Evolutionary conservation across 371 early-diverging fungal genomes (phyloP).

Genomic region (Rhizopus delemar): DNA sequence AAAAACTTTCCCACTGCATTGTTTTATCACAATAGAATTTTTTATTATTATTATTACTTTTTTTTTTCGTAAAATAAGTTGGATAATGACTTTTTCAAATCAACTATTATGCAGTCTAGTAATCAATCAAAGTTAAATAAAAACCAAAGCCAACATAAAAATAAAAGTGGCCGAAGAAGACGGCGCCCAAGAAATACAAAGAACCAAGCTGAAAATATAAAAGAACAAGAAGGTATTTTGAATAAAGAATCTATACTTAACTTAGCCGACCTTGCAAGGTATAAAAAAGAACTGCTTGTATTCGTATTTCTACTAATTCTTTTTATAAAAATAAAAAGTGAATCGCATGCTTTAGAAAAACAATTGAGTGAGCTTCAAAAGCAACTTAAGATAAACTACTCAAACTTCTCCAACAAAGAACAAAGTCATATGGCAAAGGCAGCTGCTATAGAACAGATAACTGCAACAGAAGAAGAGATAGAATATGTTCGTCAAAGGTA

Average conservation of each 20-base stretch:
- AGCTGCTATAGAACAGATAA: conserved; percentile 41
- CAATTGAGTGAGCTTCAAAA: conserved; percentile 46
- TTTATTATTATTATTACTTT: background rate
- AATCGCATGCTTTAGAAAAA: conserved; percentile 52
- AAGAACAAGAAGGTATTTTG: conserved; percentile 6
- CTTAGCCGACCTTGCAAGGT: conserved; percentile 35
- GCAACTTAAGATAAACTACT: conserved; percentile 43
- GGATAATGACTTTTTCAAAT: conserved; percentile 6
- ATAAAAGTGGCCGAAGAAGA: background rate
- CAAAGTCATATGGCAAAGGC: conserved; percentile 37
- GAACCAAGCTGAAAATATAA: conserved; percentile 9
- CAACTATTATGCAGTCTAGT: conserved; percentile 1
- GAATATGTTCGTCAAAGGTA: conserved; percentile 50
- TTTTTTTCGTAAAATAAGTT: background rate
- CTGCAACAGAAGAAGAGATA: conserved; percentile 51
- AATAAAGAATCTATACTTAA: conserved; percentile 12
- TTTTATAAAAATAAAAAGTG: conserved; percentile 22
- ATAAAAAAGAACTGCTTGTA: background rate
- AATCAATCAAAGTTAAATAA: conserved; percentile 6
- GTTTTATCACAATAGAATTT: background rate
- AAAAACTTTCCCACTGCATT: too few relatives aligned
- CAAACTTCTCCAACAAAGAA: conserved; percentile 40
- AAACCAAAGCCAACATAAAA: background rate
- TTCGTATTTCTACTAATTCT: background rate
- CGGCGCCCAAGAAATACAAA: conserved; percentile 31